These are phyloP conservation scores for Talaromyces wortmannii DNA, from an alignment of 495 filamentous ascomycete species.

Conservation along the genomic window DNA sequence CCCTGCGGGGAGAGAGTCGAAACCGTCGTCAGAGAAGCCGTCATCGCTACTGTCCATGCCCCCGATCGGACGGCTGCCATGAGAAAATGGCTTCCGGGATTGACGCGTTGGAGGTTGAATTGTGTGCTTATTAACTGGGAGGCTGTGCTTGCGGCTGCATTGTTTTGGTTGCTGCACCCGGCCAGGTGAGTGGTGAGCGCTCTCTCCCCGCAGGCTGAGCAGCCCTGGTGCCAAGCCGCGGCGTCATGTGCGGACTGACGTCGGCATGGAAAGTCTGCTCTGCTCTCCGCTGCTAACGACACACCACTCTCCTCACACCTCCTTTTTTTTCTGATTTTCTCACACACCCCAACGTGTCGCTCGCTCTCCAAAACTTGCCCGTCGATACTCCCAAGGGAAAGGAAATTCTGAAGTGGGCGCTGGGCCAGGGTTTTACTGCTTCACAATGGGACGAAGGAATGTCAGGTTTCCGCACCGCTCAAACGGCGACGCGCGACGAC, in stretches of 20 bases:
- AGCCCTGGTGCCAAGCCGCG: no score
- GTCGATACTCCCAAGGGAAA: neutral
- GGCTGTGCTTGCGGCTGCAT: no score
- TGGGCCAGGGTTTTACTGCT: constrained; percentile 6
- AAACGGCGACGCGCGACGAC: constrained; percentile 51
- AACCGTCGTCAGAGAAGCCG: constrained; percentile 56
- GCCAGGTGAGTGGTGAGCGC: neutral
- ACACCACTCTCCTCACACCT: neutral
- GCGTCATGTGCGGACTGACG: neutral
- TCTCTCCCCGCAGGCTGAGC: neutral
- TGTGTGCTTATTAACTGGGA: neutral
- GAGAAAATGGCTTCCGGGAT: constrained; percentile 1
- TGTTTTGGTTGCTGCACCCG: no score
- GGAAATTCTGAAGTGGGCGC: neutral
- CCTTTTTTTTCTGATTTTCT: neutral
- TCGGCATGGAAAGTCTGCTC: neutral
- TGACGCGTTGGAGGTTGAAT: neutral
- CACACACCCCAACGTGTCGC: neutral
- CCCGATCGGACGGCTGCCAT: constrained; percentile 29
- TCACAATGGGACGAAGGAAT: constrained; percentile 72
- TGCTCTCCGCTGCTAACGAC: neutral
- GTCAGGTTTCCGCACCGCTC: constrained; percentile 74
- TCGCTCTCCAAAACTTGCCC: neutral
- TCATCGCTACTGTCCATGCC: constrained; percentile 59
- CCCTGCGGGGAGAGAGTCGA: constrained; percentile 45